Evolutionary conservation across 1,139 yeast species (phyloP), one percentile per base, ranked within the genome.

Genomic region (Hansenula anomala): DNA sequence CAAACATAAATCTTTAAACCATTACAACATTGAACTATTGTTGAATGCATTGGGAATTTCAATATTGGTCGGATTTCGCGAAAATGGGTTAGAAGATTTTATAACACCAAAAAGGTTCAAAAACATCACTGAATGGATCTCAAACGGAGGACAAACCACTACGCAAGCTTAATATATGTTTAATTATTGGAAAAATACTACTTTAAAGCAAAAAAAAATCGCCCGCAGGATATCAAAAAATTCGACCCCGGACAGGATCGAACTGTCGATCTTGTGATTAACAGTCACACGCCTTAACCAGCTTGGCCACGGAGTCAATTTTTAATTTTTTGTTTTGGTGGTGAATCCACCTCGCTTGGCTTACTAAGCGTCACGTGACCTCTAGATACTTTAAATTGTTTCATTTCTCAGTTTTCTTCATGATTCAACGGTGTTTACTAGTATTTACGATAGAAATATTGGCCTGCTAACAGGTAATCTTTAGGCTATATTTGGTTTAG

Each of bases 251-350:
- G 47, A 29, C 45, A 44, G 47, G 47, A 40, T 44, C 32, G 47
- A 44, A 44, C 47, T 44, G 45, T 32, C 47, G 47, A 42, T 44
- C 47, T 44, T 44, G 47, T 43, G 47, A 44, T 44, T 66, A 69
- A 69, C 74, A 69, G 74, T 69, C 74, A 66, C 64, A 67, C 73
- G 74, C 74, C 74, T 70, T 69, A 69, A 60, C 74, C 74, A 69
- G 59, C 73, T 69, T 69, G 74, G 74, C 74, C 74, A 69, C 73
- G 72, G 59, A 66, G 70, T 63, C 70, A 23, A 3, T 18, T 8
- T 13, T 20, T 14, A 12, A 18, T 13, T 13, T 6, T 19, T 28
- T 28, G 23, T 7, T 7, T 7, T 20, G n/a, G n/a, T n/a, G n/a
- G n/a, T n/a, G n/a, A n/a, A n/a, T n/a, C n/a, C n/a, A n/a, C n/a